phyloP scores from a whole-genome alignment of 805 yeast genomes.

The Blastobotrys peoriensis region DNA sequence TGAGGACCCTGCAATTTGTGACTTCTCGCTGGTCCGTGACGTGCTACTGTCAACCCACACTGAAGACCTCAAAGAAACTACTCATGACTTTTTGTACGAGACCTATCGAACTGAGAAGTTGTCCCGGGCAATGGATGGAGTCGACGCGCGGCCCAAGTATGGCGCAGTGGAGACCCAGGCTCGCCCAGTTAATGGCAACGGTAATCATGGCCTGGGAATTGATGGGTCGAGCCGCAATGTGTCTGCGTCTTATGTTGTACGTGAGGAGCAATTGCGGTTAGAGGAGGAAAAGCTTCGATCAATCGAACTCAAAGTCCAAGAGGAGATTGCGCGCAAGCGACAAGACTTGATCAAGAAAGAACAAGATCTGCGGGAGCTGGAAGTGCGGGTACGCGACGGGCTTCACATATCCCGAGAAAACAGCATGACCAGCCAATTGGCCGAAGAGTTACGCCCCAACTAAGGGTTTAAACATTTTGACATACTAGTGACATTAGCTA shows the following conservation, averaged over 20 bases:
- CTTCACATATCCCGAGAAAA: background rate
- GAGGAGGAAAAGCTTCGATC: slow-evolving; percentile 86
- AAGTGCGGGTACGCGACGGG: slow-evolving; percentile 30
- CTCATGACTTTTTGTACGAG: slow-evolving; percentile 83
- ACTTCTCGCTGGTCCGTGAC: slow-evolving; percentile 73
- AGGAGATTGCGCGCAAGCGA: slow-evolving; percentile 72
- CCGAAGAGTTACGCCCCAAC: no score
- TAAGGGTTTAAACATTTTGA: no score
- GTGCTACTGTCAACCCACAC: slow-evolving; percentile 76
- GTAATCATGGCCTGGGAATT: slow-evolving; percentile 4
- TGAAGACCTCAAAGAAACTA: slow-evolving; percentile 80
- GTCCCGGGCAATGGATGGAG: slow-evolving; percentile 37
- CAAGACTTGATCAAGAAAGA: slow-evolving; percentile 81
- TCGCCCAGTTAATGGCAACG: slow-evolving; percentile 7
- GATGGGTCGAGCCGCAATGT: slow-evolving; percentile 28
- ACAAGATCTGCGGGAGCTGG: slow-evolving; percentile 76
- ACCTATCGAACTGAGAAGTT: slow-evolving; percentile 84
- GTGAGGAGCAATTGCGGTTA: slow-evolving; percentile 82
- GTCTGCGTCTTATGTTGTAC: slow-evolving; percentile 48
- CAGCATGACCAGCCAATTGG: background rate
- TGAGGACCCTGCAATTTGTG: slow-evolving; percentile 72
- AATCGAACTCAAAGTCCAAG: slow-evolving; percentile 84
- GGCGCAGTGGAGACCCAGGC: slow-evolving; percentile 15
- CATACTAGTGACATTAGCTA: no score
- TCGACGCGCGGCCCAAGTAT: slow-evolving; percentile 14